These are phyloP conservation scores for Arachis hypogaea DNA, from an alignment of 306 rosid genomes.

Conservation along the genomic window DNA sequence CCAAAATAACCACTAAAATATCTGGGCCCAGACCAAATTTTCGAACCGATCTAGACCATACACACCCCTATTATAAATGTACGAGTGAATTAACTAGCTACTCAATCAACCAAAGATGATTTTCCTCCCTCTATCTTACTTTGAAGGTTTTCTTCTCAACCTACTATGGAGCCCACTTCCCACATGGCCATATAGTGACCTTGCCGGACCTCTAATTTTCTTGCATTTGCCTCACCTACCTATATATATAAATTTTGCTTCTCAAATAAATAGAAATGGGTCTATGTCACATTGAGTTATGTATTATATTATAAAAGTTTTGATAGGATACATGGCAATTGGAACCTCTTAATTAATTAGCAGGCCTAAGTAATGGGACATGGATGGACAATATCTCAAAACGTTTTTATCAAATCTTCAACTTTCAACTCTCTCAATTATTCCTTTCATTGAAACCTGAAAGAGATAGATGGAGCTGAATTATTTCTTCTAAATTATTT, in stretches of 20 bases:
- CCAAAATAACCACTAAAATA: no score
- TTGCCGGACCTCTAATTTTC: conserved; percentile 20
- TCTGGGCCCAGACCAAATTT: no score
- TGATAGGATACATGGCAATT: conserved; percentile 36
- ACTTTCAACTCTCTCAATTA: background rate
- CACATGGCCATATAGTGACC: conserved; percentile 49
- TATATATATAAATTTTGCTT: conserved; percentile 1
- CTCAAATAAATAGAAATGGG: conserved; percentile 37
- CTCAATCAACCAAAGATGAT: no score
- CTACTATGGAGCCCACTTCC: conserved; percentile 46
- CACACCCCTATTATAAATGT: no score
- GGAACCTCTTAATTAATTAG: conserved; percentile 9
- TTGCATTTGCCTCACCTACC: background rate
- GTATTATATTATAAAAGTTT: conserved; percentile 6
- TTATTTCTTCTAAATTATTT: no score
- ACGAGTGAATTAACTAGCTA: no score
- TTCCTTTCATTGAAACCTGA: no score
- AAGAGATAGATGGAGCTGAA: no score
- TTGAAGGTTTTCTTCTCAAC: conserved; percentile 37
- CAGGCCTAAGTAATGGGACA: conserved; percentile 3
- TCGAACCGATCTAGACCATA: no score
- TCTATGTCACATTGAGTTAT: conserved; percentile 34
- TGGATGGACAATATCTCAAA: background rate
- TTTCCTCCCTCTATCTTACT: background rate
- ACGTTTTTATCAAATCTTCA: background rate